phyloP scores from a whole-genome alignment of 2,329 filamentous ascomycete genomes.

The Penicillium oxalicum region DNA sequence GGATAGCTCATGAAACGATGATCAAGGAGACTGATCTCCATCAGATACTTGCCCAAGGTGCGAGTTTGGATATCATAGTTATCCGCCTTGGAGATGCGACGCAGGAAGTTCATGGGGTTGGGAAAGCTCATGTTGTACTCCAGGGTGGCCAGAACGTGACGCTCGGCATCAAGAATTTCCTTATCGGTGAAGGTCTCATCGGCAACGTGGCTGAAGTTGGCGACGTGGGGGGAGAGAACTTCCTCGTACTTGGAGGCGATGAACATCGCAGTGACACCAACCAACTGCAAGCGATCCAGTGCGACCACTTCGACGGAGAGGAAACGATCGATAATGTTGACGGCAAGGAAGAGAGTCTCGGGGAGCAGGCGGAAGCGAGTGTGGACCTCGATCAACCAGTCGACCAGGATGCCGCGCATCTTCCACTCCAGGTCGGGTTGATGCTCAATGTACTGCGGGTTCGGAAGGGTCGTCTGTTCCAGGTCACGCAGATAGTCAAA shows the following conservation, averaged over 20 bases:
- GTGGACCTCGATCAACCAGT: conserved; percentile 98
- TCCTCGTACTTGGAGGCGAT: conserved; percentile 99
- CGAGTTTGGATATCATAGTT: conserved; percentile 98
- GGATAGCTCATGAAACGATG: conserved; percentile 87
- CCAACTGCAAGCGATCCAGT: conserved; percentile 89
- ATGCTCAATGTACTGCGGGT: conserved; percentile 90
- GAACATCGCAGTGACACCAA: conserved; percentile 98
- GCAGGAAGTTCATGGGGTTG: conserved; percentile 99
- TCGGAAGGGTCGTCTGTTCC: conserved; percentile 74
- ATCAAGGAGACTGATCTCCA: conserved; percentile 93
- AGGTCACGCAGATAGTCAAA: conserved; percentile 91
- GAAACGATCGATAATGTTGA: conserved; percentile 98
- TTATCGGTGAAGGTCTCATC: conserved; percentile 93
- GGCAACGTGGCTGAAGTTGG: conserved; percentile 94
- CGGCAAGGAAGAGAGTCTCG: conserved; percentile 90
- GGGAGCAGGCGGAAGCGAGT: conserved; percentile 92
- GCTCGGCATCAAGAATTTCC: conserved; percentile 95
- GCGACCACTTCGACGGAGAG: conserved; percentile 92
- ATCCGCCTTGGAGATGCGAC: conserved; percentile 97
- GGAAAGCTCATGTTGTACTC: conserved; percentile 98
- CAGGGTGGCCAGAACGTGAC: conserved; percentile 82
- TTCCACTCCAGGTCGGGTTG: conserved; percentile 97
- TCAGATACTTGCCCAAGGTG: conserved; percentile 93
- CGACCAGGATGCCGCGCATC: conserved; percentile 92
- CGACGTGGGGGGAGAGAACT: conserved; percentile 90